Evolutionary conservation across 2,329 filamentous ascomycete genomes (phyloP), one percentile per base, ranked within the genome.

Genomic region (Ascochyta rabiei): DNA sequence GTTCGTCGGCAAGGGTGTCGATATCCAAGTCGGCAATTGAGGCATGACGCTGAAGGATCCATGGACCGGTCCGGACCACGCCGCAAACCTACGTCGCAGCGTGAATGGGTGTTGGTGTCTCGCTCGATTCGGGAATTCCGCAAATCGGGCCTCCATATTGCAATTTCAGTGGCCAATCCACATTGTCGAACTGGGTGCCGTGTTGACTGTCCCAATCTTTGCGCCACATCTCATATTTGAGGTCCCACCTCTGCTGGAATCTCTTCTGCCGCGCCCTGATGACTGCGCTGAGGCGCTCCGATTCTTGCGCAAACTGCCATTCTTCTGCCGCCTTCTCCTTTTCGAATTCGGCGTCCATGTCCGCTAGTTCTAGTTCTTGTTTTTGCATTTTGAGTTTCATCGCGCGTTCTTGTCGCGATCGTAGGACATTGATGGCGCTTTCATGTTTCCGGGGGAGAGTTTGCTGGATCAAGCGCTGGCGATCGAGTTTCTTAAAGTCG

Each of bases 341-440:
- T 19, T 73, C 65, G 38, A 75, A 70, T 8, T 69, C 62, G 2
- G 60, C 59, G 12, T 71, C 67, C 37, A 79, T 46, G 18, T 75
- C 70, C 26, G 68, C 63, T 2, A 77, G 48, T 48, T 79, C 77
- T n/a, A 66, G 61, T 19, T 77, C 69, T 51, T 80, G 77, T 44
- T 75, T 70, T 43, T 74, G 67, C 6, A 69, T 46, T 18, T 74
- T 73, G 7, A 65, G 55, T 42, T 72, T 72, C 39, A 74, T 64
- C 7, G 77, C 70, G 28, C 76, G 65, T 37, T 74, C 73, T 62
- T 81, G 79, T 53, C 76, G 73, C 19, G 77, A 78, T 10, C 79
- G 69, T 7, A 81, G 59, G 6, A 81, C 78, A 41, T 79, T 80
- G 61, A 80, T 80, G 12, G 77, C 77, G 45, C 73, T 77, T 18